Evolutionary conservation across 805 yeast genomes (phyloP).

Genomic region (Wickerhamomyces hampshirensis): DNA sequence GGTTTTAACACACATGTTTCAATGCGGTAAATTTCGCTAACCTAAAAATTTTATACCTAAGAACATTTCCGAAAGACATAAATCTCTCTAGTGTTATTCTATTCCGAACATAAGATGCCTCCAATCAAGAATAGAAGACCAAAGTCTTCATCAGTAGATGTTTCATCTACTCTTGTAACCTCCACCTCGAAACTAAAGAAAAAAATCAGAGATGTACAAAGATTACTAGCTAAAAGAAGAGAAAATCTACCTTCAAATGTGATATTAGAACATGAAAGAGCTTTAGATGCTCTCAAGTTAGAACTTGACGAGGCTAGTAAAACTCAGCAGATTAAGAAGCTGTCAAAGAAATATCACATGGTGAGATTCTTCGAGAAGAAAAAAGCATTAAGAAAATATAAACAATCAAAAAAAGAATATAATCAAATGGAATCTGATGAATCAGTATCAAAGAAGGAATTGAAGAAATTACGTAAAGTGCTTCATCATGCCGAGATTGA

Average conservation of each 20-base stretch:
- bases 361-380: constrained; percentile 87
- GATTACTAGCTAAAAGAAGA: constrained; percentile 52
- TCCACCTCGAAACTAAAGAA: constrained; percentile 61
- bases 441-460: constrained; percentile 32
- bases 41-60: too few relatives aligned
- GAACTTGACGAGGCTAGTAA: constrained; percentile 50
- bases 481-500: constrained; percentile 60
- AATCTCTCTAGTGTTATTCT: not conserved
- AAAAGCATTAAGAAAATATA: constrained; percentile 72
- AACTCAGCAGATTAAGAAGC: constrained; percentile 41
- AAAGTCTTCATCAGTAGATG: constrained; percentile 10
- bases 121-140: constrained; percentile 12
- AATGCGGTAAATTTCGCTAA: too few relatives aligned
- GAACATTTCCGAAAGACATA: not conserved
- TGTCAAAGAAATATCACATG: constrained; percentile 81
- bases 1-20: too few relatives aligned
- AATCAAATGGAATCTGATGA: constrained; percentile 22
- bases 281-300: constrained; percentile 55
- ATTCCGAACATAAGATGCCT: constrained; percentile 10
- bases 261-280: constrained; percentile 69
- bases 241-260: constrained; percentile 60
- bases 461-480: constrained; percentile 46
- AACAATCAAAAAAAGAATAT: constrained; percentile 34
- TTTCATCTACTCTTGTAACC: constrained; percentile 31
- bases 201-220: constrained; percentile 80